Evolutionary conservation across 75 land plant genomes (phyloP), one percentile per base, ranked within the genome.

Genomic region (Picea glauca): DNA sequence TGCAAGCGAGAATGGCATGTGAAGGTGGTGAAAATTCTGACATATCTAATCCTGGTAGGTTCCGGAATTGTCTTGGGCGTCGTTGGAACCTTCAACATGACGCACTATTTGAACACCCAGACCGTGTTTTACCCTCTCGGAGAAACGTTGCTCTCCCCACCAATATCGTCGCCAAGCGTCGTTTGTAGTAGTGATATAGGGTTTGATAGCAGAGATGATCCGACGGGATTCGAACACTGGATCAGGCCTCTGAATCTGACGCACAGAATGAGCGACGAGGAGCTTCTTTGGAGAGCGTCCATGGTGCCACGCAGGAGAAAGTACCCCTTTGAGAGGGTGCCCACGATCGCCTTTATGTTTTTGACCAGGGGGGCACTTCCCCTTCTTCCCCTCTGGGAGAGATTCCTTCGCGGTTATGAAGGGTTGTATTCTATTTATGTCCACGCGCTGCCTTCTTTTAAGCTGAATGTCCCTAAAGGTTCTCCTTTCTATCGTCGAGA

Each of bases 321-420:
- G 64, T 83, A 81, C 57, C 96, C 95, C 3, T 86, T 85, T 61
- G 13, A n/a, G 26, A 82, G 88, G 65, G 86, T 82, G 62, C 92
- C 96, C 1, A 94, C 92, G 83, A 79, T 94, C 31, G 96, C 96
- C 32, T 94, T 94, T 70, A 93, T 94, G 95, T 94, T 94, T 85
- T 77, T 94, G 70, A 90, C 95, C 17, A 89, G 68, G 35, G 96
- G 96, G 1, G 91, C 90, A 32, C 65, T 92, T 78, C 96, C 95
- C 2, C 76, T 94, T 8, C 81, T 77, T 20, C 93, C 89, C 20
- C 86, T 94, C 1, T 94, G 98, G 98, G 91, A 91, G 83, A 85
- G 67, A 76, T 93, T 80, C 83, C 85, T 86, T 75, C 60, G 46
- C n/a, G 88, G 83, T 4, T 83, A 84, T 50, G 83, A 66, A 72